Evolutionary conservation across 345 rosid genomes (phyloP), one percentile per base, ranked within the genome.

Genomic region (Bruguiera parviflora): DNA sequence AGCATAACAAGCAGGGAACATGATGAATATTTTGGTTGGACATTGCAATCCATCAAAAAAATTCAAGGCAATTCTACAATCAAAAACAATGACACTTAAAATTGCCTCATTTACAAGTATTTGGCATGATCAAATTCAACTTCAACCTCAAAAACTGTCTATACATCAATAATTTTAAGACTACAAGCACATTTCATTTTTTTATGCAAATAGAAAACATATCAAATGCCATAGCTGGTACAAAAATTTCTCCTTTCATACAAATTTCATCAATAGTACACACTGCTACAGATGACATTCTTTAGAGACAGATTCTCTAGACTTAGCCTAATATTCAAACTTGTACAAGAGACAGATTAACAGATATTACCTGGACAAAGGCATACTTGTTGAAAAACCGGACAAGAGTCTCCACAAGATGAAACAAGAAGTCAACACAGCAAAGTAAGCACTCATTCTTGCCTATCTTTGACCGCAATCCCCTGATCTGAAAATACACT

Each of bases 361-460:
- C 16, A 66, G 64, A 53, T 72, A 68, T 37, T 88, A 95, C 97
- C 99, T 86, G 99, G 66, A 92, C 97, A 74, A 85, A 92, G 1
- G 96, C 99, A 65, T 95, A 95, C 82, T 88, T 95, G 88, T 92
- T 95, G 66, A 95, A 95, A 67, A 91, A 95, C 21, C 99, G 92
- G 70, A 92, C 99, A 73, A 95, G 99, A 58, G 99, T 95, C 80
- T 95, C 99, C 70, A 95, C 96, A 19, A 92, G 87, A 79, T 95
- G 85, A 77, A 95, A 95, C 43, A 95, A 63, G 76, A 95, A 92
- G 81, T 92, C 96, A 29, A 92, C 93, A 21, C 96, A 95, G 82
- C 99, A 95, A 67, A 95, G 92, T 75, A 95, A 77, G 75, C 97
- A 95, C 78, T 95, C 99, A 11, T 92, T 95, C 79, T 87, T 91